Base-by-base conservation (phyloP, 2,329 filamentous ascomycete genomes). In the Botrytis hyacinthi region DNA sequence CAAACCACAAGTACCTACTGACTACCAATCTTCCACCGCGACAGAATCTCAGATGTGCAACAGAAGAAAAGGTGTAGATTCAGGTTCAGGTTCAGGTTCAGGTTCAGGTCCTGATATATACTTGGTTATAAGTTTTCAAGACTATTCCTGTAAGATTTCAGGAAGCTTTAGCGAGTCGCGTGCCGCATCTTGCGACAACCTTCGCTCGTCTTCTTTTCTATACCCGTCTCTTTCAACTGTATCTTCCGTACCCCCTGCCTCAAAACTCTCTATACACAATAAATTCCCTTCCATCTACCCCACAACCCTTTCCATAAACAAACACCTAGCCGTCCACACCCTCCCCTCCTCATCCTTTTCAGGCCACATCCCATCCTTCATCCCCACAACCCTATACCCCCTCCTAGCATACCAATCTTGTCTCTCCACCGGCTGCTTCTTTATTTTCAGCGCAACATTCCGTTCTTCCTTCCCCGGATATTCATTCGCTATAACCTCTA, bases 381-480 rank as follows among this genome's bases (percentile, higher is more conserved):
- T 71, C 26, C 70, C 60, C 32, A 51, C 44, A 54, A 65, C 1
- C 26, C 3, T 66, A 75, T 80, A 80, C 3, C 78, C 79, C 26
- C 78, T 74, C 57, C 78, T 75, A 29, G 48, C 74, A 73, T 80
- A 79, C 79, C 79, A 80, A 60, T 78, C 73, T 18, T 76, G 67
- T 48, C 66, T 63, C 51, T 60, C 46, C 35, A 76, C 73, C 29
- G 18, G 8, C 42, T 74, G 73, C 26, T 66, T 22, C n/a, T 65
- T n/a, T 42, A 40, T 40, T 44, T 74, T 76, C 22, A 77, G 46
- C 6, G 75, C 77, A 1, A 22, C 35, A 59, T n/a, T 70, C 44
- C 67, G 74, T 40, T 75, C 75, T 14, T 22, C 48, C 32, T 67
- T 74, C 0, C 66, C 71, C 1, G 51, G 42, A 65, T 75, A 74